phyloP scores from a whole-genome alignment of 495 filamentous ascomycete species.

The Neurospora sp. region DNA sequence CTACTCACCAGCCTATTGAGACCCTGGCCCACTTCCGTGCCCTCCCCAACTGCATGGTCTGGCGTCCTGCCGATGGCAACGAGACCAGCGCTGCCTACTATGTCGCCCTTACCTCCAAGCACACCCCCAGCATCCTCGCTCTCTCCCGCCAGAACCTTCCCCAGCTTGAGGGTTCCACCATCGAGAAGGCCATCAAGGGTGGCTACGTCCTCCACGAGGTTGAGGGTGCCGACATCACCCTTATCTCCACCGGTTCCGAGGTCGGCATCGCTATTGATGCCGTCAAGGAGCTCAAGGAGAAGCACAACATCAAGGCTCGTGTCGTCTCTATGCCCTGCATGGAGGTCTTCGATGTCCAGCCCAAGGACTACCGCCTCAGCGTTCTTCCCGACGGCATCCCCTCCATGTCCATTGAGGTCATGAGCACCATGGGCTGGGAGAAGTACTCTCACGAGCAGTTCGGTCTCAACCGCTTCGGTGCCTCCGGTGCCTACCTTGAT shows the following conservation, averaged over 20 bases:
- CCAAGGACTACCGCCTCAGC: conserved; percentile 84
- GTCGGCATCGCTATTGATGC: conserved; percentile 89
- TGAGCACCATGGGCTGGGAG: conserved; percentile 93
- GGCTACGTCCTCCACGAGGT: conserved; percentile 84
- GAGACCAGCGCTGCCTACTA: conserved; percentile 98
- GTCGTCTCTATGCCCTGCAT: conserved; percentile 95
- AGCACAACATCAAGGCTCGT: conserved; percentile 78
- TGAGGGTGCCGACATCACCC: conserved; percentile 73
- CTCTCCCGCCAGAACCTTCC: conserved; percentile 98
- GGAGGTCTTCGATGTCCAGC: conserved; percentile 92
- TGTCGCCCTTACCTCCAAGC: conserved; percentile 78
- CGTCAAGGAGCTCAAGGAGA: conserved; percentile 78
- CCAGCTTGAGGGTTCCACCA: conserved; percentile 85
- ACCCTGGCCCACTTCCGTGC: conserved; percentile 99
- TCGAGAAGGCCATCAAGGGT: conserved; percentile 84
- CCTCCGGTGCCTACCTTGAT: conserved; percentile 91
- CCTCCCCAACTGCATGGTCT: conserved; percentile 98
- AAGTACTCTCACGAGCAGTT: conserved; percentile 98
- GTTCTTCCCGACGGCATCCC: conserved; percentile 93
- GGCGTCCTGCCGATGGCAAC: conserved; percentile 98
- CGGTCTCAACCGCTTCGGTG: conserved; percentile 96
- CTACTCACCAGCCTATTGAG: conserved; percentile 98
- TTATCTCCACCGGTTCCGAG: conserved; percentile 93
- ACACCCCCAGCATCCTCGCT: conserved; percentile 86
- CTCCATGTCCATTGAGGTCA: conserved; percentile 84